phyloP scores from a whole-genome alignment of 2,329 filamentous ascomycete genomes.

The Diplodia scrobiculata region DNA sequence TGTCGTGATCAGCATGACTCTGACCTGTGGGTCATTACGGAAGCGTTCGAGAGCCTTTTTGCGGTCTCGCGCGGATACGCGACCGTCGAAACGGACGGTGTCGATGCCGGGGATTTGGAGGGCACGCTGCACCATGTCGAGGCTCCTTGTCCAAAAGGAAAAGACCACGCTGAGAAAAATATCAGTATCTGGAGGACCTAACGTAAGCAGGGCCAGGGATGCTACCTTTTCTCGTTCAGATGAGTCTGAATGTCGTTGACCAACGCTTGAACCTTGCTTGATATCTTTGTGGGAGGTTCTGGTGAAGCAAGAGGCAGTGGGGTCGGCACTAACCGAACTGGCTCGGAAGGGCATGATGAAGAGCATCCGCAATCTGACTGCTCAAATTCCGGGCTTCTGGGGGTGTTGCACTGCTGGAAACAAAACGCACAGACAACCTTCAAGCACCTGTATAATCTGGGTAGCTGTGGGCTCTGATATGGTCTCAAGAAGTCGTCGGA shows the following conservation, averaged over 20 bases:
- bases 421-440: background rate
- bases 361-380: background rate
- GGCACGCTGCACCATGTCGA: slow-evolving; percentile 51
- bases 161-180: slow-evolving; percentile 47
- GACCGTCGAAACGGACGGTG: background rate
- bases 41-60: slow-evolving; percentile 33
- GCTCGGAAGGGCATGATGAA: background rate
- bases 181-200: no score
- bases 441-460: background rate
- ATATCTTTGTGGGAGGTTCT: background rate
- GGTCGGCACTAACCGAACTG: background rate
- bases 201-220: no score
- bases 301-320: background rate
- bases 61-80: background rate
- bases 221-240: no score
- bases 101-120: slow-evolving; percentile 36
- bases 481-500: no score
- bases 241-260: no score
- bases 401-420: background rate
- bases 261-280: background rate
- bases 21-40: slow-evolving; percentile 41
- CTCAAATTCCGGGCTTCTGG: no score
- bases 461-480: no score
- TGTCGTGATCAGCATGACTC: slow-evolving; percentile 54
- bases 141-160: slow-evolving; percentile 54